Evolutionary conservation across 139 green algal species (phyloP), one percentile per base, ranked within the genome.

Genomic region (Chlorella vulgaris): DNA sequence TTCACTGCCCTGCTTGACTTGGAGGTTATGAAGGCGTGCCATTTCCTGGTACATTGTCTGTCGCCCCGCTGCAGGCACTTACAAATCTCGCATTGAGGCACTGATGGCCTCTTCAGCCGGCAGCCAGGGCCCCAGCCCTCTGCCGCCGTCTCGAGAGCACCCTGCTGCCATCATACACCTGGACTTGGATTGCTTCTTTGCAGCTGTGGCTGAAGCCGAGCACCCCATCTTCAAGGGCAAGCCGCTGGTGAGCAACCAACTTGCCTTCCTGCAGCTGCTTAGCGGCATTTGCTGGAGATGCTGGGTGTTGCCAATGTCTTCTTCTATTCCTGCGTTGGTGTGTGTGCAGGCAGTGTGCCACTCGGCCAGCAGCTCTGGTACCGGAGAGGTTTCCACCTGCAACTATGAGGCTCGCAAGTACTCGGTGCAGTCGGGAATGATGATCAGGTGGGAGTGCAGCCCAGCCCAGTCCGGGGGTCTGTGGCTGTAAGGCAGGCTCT

Each of bases 181-280:
- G 13, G 96, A 99, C 86, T 98, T 99, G 87, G 96, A 99, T 88
- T 97, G 93, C 86, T 99, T 99, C 91, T 99, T 99, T 89, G 96
- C 96, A 2, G 90, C 90, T 0, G 94, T 92, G 7, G 89, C 95
- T 10, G 84, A 81, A 18, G 76, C 87, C 19, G 83, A 75, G 4
- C 73, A 89, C 39, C 92, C 93, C 1, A 76, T 93, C 63, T 86
- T 97, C 50, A 70, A 80, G 28, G 92, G 90, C 68, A 78, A 87
- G 69, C 92, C 93, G 19, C 28, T 88, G 38, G 84, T 83, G 68
- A 0, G 50, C 4, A 36, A n/a, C n/a, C n/a, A n/a, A n/a, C n/a
- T n/a, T n/a, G n/a, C n/a, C n/a, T n/a, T n/a, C n/a, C n/a, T n/a
- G n/a, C n/a, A n/a, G n/a, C n/a, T n/a, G n/a, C n/a, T n/a, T n/a